These are phyloP conservation scores for Henckelia pumila DNA, from an alignment of 257 asterid species.

Conservation along the genomic window DNA sequence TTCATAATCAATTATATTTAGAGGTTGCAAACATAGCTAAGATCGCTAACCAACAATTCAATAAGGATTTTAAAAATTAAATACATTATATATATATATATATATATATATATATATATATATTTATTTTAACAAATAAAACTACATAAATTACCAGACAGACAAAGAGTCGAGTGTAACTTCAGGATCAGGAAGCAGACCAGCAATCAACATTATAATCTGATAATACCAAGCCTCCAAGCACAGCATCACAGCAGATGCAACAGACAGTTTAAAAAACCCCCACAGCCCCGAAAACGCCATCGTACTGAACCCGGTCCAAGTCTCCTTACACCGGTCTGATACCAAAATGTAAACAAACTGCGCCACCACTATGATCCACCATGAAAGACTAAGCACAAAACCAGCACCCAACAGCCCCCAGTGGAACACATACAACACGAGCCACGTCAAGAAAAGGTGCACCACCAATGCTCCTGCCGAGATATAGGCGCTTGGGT, in stretches of 20 bases:
- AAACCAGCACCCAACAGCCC: constrained; percentile 55
- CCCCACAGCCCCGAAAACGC: constrained; percentile 56
- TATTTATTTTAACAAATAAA: too few species aligned
- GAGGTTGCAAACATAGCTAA: too few species aligned
- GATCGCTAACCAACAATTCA: too few species aligned
- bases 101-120: too few species aligned
- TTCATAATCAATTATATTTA: too few species aligned
- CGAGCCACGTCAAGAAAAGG: constrained; percentile 44
- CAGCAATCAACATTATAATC: constrained; percentile 49
- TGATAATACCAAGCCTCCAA: constrained; percentile 64
- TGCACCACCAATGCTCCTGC: constrained; percentile 43
- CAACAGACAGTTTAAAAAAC: constrained; percentile 52
- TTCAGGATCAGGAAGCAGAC: constrained; percentile 53
- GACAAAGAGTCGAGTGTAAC: constrained; percentile 54
- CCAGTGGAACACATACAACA: constrained; percentile 41
- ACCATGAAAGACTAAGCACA: constrained; percentile 64
- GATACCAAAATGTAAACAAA: constrained; percentile 42
- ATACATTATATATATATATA: too few species aligned
- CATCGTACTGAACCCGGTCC: constrained; percentile 51
- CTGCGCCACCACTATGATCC: constrained; percentile 55
- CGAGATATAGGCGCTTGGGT: constrained; percentile 58
- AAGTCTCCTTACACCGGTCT: constrained; percentile 40
- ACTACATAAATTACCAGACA: constrained; percentile 49
- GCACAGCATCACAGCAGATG: constrained; percentile 65
- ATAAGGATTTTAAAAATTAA: too few species aligned